Evolutionary conservation across 1,284 basidiomycete species (phyloP).

Genomic region (Lentinula novae-zelandiae): DNA sequence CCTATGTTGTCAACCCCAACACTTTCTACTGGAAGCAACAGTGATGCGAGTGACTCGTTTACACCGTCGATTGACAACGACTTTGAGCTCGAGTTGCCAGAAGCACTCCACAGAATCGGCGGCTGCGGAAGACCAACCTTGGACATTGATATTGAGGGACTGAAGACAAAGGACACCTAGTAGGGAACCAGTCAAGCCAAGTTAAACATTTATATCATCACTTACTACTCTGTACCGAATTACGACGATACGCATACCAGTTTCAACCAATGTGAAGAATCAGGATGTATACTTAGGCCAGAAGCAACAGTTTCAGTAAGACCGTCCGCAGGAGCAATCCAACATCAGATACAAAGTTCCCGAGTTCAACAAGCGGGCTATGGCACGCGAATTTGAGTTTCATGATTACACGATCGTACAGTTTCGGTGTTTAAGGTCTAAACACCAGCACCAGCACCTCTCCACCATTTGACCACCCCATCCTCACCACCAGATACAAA

Average conservation of each 20-base stretch:
- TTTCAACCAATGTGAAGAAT: background rate
- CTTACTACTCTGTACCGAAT: background rate
- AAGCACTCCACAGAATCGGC: background rate
- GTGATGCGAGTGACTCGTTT: background rate
- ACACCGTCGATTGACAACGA: background rate
- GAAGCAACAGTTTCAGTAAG: too few relatives aligned
- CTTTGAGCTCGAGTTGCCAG: background rate
- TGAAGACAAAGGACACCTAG: background rate
- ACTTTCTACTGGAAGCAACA: background rate
- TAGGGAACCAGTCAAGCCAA: background rate
- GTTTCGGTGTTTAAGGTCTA: background rate
- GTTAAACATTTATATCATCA: background rate
- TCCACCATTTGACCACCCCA: conserved; percentile 73
- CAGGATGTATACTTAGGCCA: background rate
- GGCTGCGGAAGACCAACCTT: background rate
- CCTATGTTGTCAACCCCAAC: background rate
- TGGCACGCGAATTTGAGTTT: background rate
- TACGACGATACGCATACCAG: background rate
- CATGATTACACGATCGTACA: background rate
- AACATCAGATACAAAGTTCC: too few relatives aligned
- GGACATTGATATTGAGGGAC: background rate
- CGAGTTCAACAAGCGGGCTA: background rate
- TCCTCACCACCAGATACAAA: conserved; percentile 84
- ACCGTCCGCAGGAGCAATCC: too few relatives aligned
- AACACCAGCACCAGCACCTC: conserved; percentile 49